Evolutionary conservation across 1,284 basidiomycete genomes (phyloP), one percentile per base, ranked within the genome.

Genomic region (Moniliophthora roreri): DNA sequence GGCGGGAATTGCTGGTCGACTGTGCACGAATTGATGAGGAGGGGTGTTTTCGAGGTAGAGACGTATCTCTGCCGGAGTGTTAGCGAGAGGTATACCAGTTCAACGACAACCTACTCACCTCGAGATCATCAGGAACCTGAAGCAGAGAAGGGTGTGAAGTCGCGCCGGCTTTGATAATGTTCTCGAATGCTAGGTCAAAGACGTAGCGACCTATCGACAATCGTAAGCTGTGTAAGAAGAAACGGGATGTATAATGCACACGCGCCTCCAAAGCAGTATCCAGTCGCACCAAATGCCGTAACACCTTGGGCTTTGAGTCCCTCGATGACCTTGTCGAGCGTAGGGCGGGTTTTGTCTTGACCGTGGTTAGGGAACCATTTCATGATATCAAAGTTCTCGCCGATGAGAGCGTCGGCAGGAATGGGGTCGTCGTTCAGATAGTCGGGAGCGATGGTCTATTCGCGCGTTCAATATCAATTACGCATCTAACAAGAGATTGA

Each of bases 91-190:
- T 51, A 41, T 28, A 44, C 34, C 16, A 34, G 39, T 36, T 41
- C 11, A 16, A 9, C 24, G 28, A 39, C 13, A 35, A 24, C 1
- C 9, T 38, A 28, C 13, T 37, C 35, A 45, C 11, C 51, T 57
- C 55, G 11, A 59, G 51, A 66, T 87, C 84, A 1, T 69, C 79
- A 9, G 87, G 85, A 40, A 79, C 57, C 37, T 82, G 58, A 55
- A 93, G 77, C 2, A 85, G 70, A 3, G 88, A 88, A 1, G 90
- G 91, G 68, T 93, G 91, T 0, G 80, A 66, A 48, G 79, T 73
- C 21, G 79, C 81, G 0, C 74, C 77, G 23, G 74, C 85, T 40
- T 79, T 71, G 65, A 82, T 78, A 44, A 73, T 58, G 50, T 77
- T 72, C 9, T 88, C 84, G 57, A 88, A 82, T 0, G 85, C 84